Evolutionary conservation across 306 rosid species (phyloP).

Genomic region (Prunus salicina): DNA sequence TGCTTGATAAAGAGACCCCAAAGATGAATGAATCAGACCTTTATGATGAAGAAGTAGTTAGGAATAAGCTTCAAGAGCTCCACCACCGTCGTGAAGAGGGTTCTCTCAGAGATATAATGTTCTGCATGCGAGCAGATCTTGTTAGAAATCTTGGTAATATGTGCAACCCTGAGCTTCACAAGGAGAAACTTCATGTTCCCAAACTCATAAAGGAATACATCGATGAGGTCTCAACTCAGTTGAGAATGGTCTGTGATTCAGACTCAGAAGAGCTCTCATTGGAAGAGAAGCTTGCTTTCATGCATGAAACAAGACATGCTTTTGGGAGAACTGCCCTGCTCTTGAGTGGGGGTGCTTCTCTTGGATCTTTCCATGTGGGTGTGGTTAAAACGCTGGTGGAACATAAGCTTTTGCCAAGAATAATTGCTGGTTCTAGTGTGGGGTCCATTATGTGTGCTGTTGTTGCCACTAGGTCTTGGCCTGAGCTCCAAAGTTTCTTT

Average conservation of each 20-base stretch:
- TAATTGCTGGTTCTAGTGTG: conserved; percentile 96
- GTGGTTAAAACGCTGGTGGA: conserved; percentile 84
- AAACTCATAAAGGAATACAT: conserved; percentile 85
- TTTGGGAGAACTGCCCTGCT: conserved; percentile 96
- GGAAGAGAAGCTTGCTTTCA: conserved; percentile 87
- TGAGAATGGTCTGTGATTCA: conserved; percentile 88
- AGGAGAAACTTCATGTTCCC: conserved; percentile 86
- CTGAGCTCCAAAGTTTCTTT: conserved; percentile 88
- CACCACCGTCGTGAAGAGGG: conserved; percentile 77
- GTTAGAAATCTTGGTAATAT: conserved; percentile 85
- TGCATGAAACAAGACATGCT: conserved; percentile 96
- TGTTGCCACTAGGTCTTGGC: conserved; percentile 98
- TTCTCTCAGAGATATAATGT: conserved; percentile 76
- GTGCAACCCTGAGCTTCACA: conserved; percentile 93
- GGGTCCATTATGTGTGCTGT: conserved; percentile 94
- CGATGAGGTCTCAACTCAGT: conserved; percentile 78
- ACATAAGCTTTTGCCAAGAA: conserved; percentile 88
- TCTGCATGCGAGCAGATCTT: conserved; percentile 96
- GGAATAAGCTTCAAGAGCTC: conserved; percentile 89
- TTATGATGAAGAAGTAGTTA: conserved; percentile 77
- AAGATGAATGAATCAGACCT: conserved; percentile 81
- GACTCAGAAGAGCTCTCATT: conserved; percentile 77
- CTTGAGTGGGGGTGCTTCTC: conserved; percentile 98
- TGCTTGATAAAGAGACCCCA: conserved; percentile 90
- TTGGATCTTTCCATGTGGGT: conserved; percentile 88